Evolutionary conservation across 2,329 filamentous ascomycete species (phyloP).

Genomic region (Aspergillus awamori): DNA sequence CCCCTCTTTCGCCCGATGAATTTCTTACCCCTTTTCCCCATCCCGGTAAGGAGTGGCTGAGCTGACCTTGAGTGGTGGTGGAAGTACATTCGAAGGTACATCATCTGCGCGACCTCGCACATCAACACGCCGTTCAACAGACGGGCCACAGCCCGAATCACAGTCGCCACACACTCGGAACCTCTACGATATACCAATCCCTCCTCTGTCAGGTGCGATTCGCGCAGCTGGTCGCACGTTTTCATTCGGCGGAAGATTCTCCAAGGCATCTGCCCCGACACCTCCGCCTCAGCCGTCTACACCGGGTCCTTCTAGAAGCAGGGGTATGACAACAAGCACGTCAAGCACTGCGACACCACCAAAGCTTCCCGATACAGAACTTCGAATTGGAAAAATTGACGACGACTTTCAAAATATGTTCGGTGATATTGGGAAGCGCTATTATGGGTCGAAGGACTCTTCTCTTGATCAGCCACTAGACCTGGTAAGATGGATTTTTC

Average conservation of each 20-base stretch:
- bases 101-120: constrained; percentile 58
- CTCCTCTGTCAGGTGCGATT: constrained; percentile 46
- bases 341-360: constrained; percentile 56
- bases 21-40: neutral
- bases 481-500: constrained; percentile 25
- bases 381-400: constrained; percentile 45
- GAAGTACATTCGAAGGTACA: constrained; percentile 48
- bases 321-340: constrained; percentile 56
- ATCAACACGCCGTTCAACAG: constrained; percentile 59
- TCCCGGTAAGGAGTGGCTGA: constrained; percentile 8
- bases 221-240: constrained; percentile 55
- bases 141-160: constrained; percentile 46
- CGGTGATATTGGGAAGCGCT: constrained; percentile 46
- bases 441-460: constrained; percentile 29
- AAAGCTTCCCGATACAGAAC: constrained; percentile 51
- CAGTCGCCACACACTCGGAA: constrained; percentile 42
- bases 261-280: constrained; percentile 32
- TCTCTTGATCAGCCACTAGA: constrained; percentile 25
- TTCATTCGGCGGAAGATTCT: constrained; percentile 54
- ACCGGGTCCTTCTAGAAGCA: constrained; percentile 41
- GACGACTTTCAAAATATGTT: constrained; percentile 58
- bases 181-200: constrained; percentile 46
- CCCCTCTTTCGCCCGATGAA: constrained; percentile 13
- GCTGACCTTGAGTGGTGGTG: constrained; percentile 45
- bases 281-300: constrained; percentile 27